A percentile compares a stretch with the other conserved stretches of the same genome.
These are phyloP conservation scores for Saccharomycopsis capsularis DNA, from an alignment of 805 yeast species.

Conservation along the genomic window DNA sequence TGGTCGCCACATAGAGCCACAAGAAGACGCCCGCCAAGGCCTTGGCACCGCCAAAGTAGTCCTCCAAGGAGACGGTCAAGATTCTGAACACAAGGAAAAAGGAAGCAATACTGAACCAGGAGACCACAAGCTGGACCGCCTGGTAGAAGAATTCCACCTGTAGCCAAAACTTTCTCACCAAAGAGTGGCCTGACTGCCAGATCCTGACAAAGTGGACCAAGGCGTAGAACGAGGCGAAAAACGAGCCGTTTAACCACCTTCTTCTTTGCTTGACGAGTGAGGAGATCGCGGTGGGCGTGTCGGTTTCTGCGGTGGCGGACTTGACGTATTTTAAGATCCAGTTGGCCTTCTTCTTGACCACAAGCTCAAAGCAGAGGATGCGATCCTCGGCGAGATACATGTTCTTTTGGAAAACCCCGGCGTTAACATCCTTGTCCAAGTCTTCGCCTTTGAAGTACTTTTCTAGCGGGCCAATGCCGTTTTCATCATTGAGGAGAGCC, in stretches of 20 bases:
- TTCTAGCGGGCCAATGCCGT: conserved; percentile 79
- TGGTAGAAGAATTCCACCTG: conserved; percentile 79
- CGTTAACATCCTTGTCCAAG: conserved; percentile 53
- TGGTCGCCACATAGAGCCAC: conserved; percentile 77
- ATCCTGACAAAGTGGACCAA: conserved; percentile 68
- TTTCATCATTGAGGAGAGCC: conserved; percentile 59
- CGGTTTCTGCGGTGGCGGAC: conserved; percentile 87
- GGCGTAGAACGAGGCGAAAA: conserved; percentile 89
- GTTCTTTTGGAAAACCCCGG: conserved; percentile 86
- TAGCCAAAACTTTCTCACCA: conserved; percentile 58
- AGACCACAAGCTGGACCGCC: conserved; percentile 61
- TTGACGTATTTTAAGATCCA: conserved; percentile 84
- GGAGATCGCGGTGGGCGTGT: conserved; percentile 83
- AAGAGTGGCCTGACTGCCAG: conserved; percentile 69
- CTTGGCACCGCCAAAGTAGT: conserved; percentile 65
- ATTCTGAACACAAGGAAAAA: conserved; percentile 87
- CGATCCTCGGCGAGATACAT: conserved; percentile 98
- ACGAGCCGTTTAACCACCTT: conserved; percentile 95
- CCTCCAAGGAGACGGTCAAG: conserved; percentile 71
- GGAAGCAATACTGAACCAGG: conserved; percentile 91
- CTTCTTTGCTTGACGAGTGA: conserved; percentile 89
- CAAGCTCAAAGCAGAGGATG: conserved; percentile 88
- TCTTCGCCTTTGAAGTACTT: conserved; percentile 92
- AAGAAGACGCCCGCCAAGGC: conserved; percentile 70
- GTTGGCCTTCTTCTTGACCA: conserved; percentile 67